A percentile compares a stretch with the other conserved stretches of the same genome.
phyloP scores from a whole-genome alignment of 2,329 filamentous ascomycete species.

The Fusarium sp. region DNA sequence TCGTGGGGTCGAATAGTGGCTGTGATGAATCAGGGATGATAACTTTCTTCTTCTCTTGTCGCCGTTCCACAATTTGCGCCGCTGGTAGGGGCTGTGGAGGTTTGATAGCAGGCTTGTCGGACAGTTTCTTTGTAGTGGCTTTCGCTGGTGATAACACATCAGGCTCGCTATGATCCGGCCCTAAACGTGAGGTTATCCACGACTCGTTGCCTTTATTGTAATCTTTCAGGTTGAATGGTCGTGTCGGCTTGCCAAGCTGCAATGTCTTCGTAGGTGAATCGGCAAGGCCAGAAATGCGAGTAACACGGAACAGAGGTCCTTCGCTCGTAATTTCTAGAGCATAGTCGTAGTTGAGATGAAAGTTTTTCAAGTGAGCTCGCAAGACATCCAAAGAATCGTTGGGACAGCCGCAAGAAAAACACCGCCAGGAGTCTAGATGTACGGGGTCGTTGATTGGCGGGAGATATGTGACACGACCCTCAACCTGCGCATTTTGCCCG shows the following conservation, averaged over 20 bases:
- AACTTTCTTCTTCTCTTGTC: slow-evolving; percentile 46
- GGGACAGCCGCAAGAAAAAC: slow-evolving; percentile 61
- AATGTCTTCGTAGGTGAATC: slow-evolving; percentile 52
- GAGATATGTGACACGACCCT: slow-evolving; percentile 60
- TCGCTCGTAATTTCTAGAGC: slow-evolving; percentile 52
- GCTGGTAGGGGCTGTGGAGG: slow-evolving; percentile 16
- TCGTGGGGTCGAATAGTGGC: slow-evolving; percentile 67
- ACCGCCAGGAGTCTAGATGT: slow-evolving; percentile 61
- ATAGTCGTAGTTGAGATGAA: slow-evolving; percentile 60
- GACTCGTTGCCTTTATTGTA: slow-evolving; percentile 59
- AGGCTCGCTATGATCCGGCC: slow-evolving; percentile 48
- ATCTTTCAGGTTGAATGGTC: slow-evolving; percentile 58
- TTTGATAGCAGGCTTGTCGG: slow-evolving; percentile 38
- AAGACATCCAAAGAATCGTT: slow-evolving; percentile 62
- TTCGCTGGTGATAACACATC: slow-evolving; percentile 42
- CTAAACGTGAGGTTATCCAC: slow-evolving; percentile 58
- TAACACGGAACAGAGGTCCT: slow-evolving; percentile 55
- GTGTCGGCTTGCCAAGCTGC: slow-evolving; percentile 56
- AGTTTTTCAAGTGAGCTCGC: slow-evolving; percentile 58
- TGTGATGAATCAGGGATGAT: slow-evolving; percentile 63
- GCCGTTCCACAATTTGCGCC: slow-evolving; percentile 3
- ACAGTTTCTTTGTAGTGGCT: slow-evolving; percentile 38
- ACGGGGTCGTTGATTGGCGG: slow-evolving; percentile 58
- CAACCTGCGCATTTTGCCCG: slow-evolving; percentile 45
- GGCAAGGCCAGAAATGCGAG: slow-evolving; percentile 44